phyloP scores from a whole-genome alignment of 805 yeast species.

The Ogataea methanolica region DNA sequence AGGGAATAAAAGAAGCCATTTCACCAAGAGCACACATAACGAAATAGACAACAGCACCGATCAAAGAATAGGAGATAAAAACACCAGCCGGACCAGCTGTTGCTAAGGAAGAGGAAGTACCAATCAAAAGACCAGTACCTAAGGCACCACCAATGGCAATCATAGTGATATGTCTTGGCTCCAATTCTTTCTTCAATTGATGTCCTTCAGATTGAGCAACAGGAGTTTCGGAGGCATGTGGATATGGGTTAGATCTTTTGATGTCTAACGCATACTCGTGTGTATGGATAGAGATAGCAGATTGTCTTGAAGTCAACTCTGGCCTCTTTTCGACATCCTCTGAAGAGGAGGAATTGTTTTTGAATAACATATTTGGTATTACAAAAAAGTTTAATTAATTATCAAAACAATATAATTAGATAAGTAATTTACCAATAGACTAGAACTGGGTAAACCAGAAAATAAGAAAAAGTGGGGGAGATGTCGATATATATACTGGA shows the following conservation, averaged over 20 bases:
- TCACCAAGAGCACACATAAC: conserved; percentile 58
- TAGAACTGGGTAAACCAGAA: no score
- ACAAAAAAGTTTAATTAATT: background rate
- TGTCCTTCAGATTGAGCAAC: conserved; percentile 38
- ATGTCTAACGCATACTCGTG: conserved; percentile 45
- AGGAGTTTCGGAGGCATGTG: conserved; percentile 27
- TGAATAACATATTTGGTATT: conserved; percentile 1
- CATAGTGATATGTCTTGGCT: conserved; percentile 52
- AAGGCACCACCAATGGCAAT: conserved; percentile 79
- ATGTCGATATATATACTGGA: no score
- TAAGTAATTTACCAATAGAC: background rate
- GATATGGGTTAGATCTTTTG: conserved; percentile 32
- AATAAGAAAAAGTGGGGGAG: no score
- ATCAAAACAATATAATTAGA: background rate
- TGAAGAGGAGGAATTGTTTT: conserved; percentile 5
- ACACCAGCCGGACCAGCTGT: conserved; percentile 67
- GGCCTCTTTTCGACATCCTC: conserved; percentile 9
- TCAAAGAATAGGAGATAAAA: conserved; percentile 58
- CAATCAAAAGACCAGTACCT: conserved; percentile 76
- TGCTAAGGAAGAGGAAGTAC: conserved; percentile 68
- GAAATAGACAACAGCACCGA: conserved; percentile 67
- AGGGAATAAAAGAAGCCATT: conserved; percentile 50
- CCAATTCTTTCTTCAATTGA: conserved; percentile 39
- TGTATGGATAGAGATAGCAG: conserved; percentile 29
- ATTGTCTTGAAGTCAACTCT: conserved; percentile 7